These are phyloP conservation scores for Pholiota conissans DNA, from an alignment of 768 basidiomycete species.

Conservation along the genomic window DNA sequence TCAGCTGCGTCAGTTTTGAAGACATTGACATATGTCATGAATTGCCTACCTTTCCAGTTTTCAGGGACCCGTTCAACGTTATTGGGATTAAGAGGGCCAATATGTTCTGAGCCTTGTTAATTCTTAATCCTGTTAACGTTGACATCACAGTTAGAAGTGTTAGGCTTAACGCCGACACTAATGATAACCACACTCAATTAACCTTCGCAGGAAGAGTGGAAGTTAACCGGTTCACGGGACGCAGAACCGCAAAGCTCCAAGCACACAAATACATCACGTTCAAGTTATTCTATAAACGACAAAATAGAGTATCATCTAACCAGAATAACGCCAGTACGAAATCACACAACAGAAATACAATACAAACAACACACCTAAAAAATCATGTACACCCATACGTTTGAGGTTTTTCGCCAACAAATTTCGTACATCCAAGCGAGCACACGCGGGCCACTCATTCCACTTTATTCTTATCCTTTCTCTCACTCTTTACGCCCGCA, in stretches of 20 bases:
- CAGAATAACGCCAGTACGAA: neutral
- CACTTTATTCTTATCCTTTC: slow-evolving; percentile 19
- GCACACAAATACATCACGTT: too few species aligned
- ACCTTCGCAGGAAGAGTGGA: too few species aligned
- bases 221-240: too few species aligned
- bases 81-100: neutral
- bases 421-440: neutral
- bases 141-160: too few species aligned
- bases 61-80: neutral
- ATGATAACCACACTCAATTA: too few species aligned
- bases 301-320: neutral
- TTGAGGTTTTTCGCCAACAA: too few species aligned
- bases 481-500: neutral
- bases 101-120: neutral
- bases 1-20: too few species aligned
- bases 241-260: neutral
- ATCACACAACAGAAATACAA: neutral
- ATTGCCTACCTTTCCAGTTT: neutral
- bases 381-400: neutral
- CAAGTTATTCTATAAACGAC: neutral
- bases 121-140: neutral
- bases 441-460: slow-evolving; percentile 1
- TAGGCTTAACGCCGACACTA: too few species aligned
- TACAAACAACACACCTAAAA: neutral
- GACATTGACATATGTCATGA: neutral